These are phyloP conservation scores for Colletotrichum melonis DNA, from an alignment of 2,329 filamentous ascomycete species.

Conservation along the genomic window DNA sequence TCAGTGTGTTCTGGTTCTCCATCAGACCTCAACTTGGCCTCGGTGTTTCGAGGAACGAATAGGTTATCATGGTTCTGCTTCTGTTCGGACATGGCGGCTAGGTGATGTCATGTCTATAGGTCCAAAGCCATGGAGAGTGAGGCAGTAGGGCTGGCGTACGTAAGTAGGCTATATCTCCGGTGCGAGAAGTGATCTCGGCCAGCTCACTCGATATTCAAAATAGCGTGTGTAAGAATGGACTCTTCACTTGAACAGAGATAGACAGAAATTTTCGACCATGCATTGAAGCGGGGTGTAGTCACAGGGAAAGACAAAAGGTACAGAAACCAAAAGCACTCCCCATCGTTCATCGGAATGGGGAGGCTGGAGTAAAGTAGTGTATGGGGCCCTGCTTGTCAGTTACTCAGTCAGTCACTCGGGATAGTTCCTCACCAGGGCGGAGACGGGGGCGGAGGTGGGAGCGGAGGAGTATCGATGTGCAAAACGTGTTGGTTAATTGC, in stretches of 20 bases:
- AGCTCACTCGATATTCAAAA: background rate
- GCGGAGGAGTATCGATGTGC: background rate
- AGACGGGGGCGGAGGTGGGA: background rate
- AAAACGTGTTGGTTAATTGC: conserved; percentile 6
- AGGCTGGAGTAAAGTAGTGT: conserved; percentile 17
- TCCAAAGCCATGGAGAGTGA: background rate
- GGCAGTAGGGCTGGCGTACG: background rate
- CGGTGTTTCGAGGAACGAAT: conserved; percentile 39
- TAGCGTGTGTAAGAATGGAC: background rate
- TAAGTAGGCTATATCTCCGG: background rate
- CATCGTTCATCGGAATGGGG: conserved; percentile 13
- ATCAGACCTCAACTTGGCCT: conserved; percentile 39
- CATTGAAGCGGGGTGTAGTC: conserved; percentile 13
- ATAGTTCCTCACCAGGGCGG: background rate
- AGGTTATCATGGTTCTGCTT: conserved; percentile 26
- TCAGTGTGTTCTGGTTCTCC: conserved; percentile 39
- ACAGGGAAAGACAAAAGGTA: background rate
- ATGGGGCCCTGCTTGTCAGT: background rate
- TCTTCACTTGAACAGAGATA: background rate
- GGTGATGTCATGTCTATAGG: conserved; percentile 17
- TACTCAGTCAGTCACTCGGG: conserved; percentile 2
- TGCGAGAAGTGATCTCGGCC: background rate
- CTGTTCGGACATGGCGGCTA: conserved; percentile 37
- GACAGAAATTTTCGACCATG: background rate
- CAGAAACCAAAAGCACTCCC: background rate